Percentiles rank a stretch among this genome's conserved stretches.
These are phyloP conservation scores for Leishmania amazonensis DNA, from an alignment of 208 protist genomes.

Conservation along the genomic window DNA sequence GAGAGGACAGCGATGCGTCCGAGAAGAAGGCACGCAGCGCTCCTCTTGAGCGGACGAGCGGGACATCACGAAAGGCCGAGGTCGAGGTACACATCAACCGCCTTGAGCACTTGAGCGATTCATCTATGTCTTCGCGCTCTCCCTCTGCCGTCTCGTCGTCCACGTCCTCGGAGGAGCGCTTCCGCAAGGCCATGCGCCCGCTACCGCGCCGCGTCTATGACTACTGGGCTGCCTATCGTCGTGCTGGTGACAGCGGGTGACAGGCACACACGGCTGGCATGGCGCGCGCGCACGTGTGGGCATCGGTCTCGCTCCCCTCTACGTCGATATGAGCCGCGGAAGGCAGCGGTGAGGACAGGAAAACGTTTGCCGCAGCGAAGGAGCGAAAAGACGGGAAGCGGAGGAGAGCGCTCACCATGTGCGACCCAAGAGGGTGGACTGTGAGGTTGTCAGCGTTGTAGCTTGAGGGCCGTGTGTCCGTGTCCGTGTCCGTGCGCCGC, in stretches of 20 bases:
- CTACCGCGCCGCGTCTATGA: constrained; percentile 35
- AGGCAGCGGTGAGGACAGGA: neutral
- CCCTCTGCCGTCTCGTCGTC: constrained; percentile 8
- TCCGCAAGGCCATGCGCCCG: constrained; percentile 3
- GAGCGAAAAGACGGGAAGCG: neutral
- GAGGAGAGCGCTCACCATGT: neutral
- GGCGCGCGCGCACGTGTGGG: neutral
- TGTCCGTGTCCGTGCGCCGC: neutral
- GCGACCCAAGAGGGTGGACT: neutral
- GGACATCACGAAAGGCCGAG: neutral
- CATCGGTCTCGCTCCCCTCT: neutral
- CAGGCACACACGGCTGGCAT: neutral
- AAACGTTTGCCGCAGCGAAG: neutral
- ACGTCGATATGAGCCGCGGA: neutral
- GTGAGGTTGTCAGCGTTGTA: neutral
- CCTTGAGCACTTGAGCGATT: neutral
- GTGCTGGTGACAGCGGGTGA: neutral
- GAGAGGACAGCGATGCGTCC: constrained; percentile 13
- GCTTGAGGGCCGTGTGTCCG: neutral
- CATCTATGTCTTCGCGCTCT: neutral
- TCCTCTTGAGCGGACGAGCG: neutral
- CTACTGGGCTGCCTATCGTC: constrained; percentile 38
- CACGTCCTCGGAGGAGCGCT: constrained; percentile 8
- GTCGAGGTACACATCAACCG: neutral
- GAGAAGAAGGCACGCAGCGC: neutral